Base-by-base conservation (phyloP, 2,329 filamentous ascomycete genomes). In the Diaporthe ilicicola region DNA sequence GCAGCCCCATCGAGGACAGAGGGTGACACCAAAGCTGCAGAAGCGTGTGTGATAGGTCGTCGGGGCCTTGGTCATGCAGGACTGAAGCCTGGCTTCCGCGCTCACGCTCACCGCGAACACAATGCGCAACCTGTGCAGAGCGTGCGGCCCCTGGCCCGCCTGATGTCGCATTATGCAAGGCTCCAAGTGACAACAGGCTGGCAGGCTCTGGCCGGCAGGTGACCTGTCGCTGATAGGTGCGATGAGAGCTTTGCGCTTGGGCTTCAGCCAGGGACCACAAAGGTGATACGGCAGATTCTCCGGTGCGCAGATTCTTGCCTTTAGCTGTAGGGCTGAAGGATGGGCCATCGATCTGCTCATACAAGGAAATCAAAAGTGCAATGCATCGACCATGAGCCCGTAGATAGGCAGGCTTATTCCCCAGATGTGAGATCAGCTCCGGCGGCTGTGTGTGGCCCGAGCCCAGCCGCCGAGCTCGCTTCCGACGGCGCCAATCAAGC, bases 1-100 rank as follows among this genome's bases (percentile, higher is more conserved):
- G 46, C 64, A 70, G 71, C 71, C 71, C 67, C 71, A 68, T 62
- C 22, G 27, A 32, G 48, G 46, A 22, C 17, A 44, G 27, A 46
- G 68, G 71, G 65, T 68, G 37, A 9, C 65, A 68, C 51, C 51
- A 51, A 24, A 55, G 39, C 59, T 22, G 13, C 53, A 29, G 32
- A 32, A 19, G 7, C 15, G 13, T n/a, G 19, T 50, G 39, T 56
- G 42, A 68, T 68, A 59, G 65, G 53, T 44, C 42, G 42, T 6
- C 42, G 29, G 27, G 13, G 17, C 53, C 27, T 15, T 39, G 51
- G 39, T 39, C 51, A 67, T 67, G 61, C 65, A 67, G 53, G 53
- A 67, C 53, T 39, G 55, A 32, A 59, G 53, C 66, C 66, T 68
- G 66, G 46, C 22, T 37, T 42, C 32, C 19, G 37, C 65, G 53